Evolutionary conservation across 2,329 filamentous ascomycete species (phyloP).

Genomic region (Lithohypha guttulata): DNA sequence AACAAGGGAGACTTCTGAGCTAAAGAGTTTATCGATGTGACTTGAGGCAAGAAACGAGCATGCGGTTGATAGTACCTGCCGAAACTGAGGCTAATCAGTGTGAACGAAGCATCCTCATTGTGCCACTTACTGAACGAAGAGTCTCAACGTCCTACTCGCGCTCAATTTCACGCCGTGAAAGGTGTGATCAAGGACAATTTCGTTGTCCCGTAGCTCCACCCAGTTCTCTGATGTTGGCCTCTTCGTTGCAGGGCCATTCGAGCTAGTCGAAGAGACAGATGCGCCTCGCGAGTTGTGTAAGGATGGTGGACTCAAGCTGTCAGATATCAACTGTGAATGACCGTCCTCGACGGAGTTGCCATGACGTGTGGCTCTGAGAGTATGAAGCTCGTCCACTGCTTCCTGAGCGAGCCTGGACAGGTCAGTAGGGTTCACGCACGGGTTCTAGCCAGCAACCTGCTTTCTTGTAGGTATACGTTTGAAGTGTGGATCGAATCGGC

Average conservation of each 20-base stretch:
- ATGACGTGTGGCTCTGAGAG: background rate
- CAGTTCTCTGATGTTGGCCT: background rate
- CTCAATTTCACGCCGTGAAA: background rate
- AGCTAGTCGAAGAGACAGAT: background rate
- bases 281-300: background rate
- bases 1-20: background rate
- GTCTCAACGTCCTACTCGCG: background rate
- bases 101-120: too few relatives aligned
- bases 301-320: background rate
- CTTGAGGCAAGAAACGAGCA: background rate
- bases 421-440: background rate
- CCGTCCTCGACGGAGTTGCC: background rate
- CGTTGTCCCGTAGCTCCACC: background rate
- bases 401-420: background rate
- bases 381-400: slow-evolving; percentile 6
- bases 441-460: background rate
- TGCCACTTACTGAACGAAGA: slow-evolving; percentile 5
- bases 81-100: background rate
- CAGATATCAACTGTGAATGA: background rate
- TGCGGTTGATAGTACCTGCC: slow-evolving; percentile 3
- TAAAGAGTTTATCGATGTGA: background rate
- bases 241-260: background rate
- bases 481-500: slow-evolving; percentile 5
- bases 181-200: background rate
- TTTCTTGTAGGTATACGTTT: too few relatives aligned